These are phyloP conservation scores for Cryptococcus wingfieldii DNA, from an alignment of 1,284 basidiomycete species.

Conservation along the genomic window DNA sequence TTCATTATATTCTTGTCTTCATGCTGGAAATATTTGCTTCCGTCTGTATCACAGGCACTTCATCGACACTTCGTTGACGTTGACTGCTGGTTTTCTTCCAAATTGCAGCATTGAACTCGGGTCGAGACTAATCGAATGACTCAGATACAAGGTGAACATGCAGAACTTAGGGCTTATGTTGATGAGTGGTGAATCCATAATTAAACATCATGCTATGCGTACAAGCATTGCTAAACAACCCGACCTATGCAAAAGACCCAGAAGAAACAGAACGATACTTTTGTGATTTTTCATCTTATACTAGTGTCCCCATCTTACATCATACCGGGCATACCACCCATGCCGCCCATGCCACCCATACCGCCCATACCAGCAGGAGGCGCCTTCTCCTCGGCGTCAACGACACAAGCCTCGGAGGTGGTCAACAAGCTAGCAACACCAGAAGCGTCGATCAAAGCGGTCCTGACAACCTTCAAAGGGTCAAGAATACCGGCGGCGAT, in stretches of 20 bases:
- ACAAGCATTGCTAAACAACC: constrained; percentile 3
- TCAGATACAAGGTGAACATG: no score
- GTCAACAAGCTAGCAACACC: constrained; percentile 85
- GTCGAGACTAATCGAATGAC: no score
- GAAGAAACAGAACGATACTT: background rate
- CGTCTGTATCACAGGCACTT: no score
- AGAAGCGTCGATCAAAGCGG: constrained; percentile 80
- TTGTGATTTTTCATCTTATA: constrained; percentile 1
- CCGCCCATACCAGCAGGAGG: constrained; percentile 53
- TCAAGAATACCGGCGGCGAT: constrained; percentile 90
- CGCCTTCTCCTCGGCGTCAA: constrained; percentile 82
- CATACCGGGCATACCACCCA: constrained; percentile 56
- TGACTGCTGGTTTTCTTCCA: no score
- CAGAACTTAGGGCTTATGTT: no score
- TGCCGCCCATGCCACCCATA: constrained; percentile 47
- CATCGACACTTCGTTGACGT: no score
- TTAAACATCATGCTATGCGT: constrained; percentile 2
- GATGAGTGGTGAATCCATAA: constrained; percentile 5
- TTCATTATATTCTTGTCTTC: no score
- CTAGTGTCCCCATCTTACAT: constrained; percentile 46
- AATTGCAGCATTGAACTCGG: no score
- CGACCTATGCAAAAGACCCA: constrained; percentile 5
- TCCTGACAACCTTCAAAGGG: constrained; percentile 86
- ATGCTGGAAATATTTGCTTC: no score
- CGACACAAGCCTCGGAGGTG: constrained; percentile 88